Conservation (phyloP, 2,329 filamentous ascomycete species). For the Pseudogymnoascus sp. region DNA sequence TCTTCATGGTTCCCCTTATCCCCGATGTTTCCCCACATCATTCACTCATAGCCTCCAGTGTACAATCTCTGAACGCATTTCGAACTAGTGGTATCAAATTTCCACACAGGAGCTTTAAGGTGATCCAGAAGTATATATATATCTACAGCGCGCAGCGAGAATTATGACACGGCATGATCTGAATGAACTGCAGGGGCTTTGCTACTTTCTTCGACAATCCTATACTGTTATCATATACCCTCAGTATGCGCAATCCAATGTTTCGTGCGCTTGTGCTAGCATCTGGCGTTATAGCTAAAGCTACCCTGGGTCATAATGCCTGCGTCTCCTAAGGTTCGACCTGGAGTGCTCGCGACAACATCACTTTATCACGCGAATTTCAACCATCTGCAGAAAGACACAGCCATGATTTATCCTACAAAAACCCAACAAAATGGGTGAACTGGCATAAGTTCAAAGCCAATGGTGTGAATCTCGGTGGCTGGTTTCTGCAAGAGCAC, state of each 20-base stretch:
- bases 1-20: not conserved
- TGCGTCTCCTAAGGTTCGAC: not conserved
- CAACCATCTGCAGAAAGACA: not conserved
- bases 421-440: not conserved
- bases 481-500: conserved; percentile 29
- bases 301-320: not conserved
- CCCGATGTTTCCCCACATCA: not conserved
- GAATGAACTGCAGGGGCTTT: not conserved
- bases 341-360: not conserved
- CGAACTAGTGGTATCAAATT: not conserved
- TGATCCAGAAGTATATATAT: not conserved
- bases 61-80: not conserved
- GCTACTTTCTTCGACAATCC: not conserved
- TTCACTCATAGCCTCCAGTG: not conserved
- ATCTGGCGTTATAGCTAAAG: not conserved
- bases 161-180: not conserved
- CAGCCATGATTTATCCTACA: not conserved
- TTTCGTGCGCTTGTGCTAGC: not conserved
- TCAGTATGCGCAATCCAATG: not conserved
- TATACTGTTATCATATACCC: not conserved
- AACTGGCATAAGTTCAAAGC: conserved; percentile 19
- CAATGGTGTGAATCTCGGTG: conserved; percentile 25
- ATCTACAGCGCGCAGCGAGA: not conserved
- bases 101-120: not conserved
- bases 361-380: not conserved